Evolutionary conservation across 345 rosid species (phyloP).

Genomic region (Eucalyptus cloeziana): DNA sequence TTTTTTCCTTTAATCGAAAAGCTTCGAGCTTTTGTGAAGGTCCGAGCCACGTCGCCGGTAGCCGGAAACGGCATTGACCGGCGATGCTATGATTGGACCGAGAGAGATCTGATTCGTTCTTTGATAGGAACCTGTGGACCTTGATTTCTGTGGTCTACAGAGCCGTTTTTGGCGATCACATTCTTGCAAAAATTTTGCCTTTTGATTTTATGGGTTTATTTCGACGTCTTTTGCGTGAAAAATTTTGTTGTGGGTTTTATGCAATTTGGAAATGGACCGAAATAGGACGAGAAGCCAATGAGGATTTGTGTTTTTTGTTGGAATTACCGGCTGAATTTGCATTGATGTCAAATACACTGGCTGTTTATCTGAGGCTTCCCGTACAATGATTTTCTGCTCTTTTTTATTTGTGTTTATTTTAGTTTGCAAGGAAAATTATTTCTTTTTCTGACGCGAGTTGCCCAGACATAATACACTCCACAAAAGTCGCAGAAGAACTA

Average conservation of each 20-base stretch:
- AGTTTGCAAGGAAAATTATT: not conserved
- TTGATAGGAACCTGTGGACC: slow-evolving; percentile 63
- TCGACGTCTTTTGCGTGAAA: not conserved
- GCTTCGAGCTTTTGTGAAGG: not conserved
- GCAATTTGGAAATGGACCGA: not conserved
- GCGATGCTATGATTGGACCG: slow-evolving; percentile 50
- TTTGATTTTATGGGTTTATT: not conserved
- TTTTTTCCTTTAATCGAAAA: not conserved
- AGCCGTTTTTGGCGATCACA: slow-evolving; percentile 64
- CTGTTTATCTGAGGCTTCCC: slow-evolving; percentile 40
- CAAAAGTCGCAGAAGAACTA: not conserved
- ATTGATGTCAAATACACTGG: slow-evolving; percentile 31
- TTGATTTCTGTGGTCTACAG: slow-evolving; percentile 9
- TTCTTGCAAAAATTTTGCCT: not conserved
- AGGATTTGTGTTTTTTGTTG: slow-evolving; percentile 28
- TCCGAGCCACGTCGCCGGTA: slow-evolving; percentile 55
- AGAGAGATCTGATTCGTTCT: slow-evolving; percentile 30
- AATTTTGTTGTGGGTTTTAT: not conserved
- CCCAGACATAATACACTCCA: not conserved
- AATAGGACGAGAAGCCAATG: slow-evolving; percentile 21
- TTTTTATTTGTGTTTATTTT: not conserved
- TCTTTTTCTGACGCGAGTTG: accelerated
- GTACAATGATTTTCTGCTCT: no score
- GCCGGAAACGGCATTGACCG: slow-evolving; percentile 29
- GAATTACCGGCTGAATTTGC: slow-evolving; percentile 82